phyloP scores from a whole-genome alignment of 768 basidiomycete genomes.

The Agaricus subrufescens region DNA sequence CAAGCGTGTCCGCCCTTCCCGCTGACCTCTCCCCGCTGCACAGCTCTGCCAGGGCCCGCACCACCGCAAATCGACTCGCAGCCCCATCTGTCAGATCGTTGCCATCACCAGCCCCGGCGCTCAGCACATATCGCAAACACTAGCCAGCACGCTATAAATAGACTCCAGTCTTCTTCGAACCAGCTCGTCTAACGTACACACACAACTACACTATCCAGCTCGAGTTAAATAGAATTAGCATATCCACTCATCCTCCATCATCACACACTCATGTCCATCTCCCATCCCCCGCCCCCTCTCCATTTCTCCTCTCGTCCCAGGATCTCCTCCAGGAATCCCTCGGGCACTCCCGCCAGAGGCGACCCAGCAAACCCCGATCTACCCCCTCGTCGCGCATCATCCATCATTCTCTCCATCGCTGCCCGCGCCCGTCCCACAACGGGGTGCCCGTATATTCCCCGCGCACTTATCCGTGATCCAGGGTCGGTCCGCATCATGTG shows the following conservation, averaged over 20 bases:
- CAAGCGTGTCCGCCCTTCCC: conserved; percentile 14
- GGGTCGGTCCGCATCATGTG: conserved; percentile 79
- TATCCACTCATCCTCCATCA: not conserved
- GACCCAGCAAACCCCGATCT: conserved; percentile 50
- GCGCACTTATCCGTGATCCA: conserved; percentile 48
- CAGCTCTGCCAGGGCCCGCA: not conserved
- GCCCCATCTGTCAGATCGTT: conserved; percentile 11
- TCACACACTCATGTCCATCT: conserved; percentile 24
- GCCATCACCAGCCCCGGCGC: conserved; percentile 5
- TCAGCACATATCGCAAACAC: conserved; percentile 8
- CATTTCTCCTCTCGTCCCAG: conserved; percentile 29
- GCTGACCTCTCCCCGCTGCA: conserved; percentile 17
- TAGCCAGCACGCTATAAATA: conserved; percentile 5
- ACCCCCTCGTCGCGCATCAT: conserved; percentile 28
- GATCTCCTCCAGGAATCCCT: conserved; percentile 63
- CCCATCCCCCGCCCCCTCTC: conserved; percentile 27
- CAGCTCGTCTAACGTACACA: conserved; percentile 14
- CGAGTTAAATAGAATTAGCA: conserved; percentile 13
- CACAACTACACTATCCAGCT: conserved; percentile 9
- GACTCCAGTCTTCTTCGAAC: conserved; percentile 8
- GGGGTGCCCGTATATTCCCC: conserved; percentile 54
- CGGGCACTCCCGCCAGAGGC: conserved; percentile 54
- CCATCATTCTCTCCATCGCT: conserved; percentile 54
- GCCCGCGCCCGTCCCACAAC: conserved; percentile 60
- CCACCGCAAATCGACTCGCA: not conserved